These are phyloP conservation scores for Trypethelium eluteriae DNA, from an alignment of 495 filamentous ascomycete genomes.

Conservation along the genomic window DNA sequence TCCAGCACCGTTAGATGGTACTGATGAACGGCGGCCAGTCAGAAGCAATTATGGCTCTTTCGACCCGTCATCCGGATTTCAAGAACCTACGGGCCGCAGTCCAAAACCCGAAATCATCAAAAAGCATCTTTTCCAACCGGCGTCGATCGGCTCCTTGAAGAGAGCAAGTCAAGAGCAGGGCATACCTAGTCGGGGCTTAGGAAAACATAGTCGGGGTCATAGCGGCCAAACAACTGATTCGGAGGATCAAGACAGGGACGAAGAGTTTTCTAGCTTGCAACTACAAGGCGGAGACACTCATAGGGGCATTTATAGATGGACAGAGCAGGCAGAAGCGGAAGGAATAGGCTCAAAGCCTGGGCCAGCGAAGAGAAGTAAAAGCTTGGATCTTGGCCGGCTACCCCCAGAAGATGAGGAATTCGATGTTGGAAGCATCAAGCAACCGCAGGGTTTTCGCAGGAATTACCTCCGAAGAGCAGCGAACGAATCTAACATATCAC, in stretches of 20 bases:
- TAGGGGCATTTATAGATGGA: constrained; percentile 57
- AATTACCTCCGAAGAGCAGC: constrained; percentile 45
- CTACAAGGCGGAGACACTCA: constrained; percentile 63
- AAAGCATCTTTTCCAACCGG: constrained; percentile 7
- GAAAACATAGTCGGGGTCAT: constrained; percentile 2
- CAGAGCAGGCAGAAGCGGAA: constrained; percentile 32
- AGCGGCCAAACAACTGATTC: neutral
- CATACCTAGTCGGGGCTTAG: neutral
- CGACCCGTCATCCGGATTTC: neutral
- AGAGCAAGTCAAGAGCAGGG: neutral
- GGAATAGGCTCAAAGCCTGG: constrained; percentile 34
- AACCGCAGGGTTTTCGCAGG: constrained; percentile 55
- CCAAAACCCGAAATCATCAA: constrained; percentile 6
- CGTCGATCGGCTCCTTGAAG: neutral
- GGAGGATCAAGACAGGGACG: constrained; percentile 16
- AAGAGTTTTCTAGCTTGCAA: constrained; percentile 50
- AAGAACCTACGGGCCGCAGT: constrained; percentile 4
- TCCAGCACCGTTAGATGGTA: neutral
- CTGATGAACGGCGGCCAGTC: neutral
- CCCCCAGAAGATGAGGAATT: constrained; percentile 28
- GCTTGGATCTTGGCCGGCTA: constrained; percentile 36
- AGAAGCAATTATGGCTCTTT: constrained; percentile 9
- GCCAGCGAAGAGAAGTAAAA: constrained; percentile 49
- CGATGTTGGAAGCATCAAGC: constrained; percentile 46
- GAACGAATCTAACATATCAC: constrained; percentile 29